Percentiles rank a stretch among this genome's conserved stretches.
Evolutionary conservation across 2,329 filamentous ascomycete species (phyloP).

Genomic region (Arthroderma sp.): DNA sequence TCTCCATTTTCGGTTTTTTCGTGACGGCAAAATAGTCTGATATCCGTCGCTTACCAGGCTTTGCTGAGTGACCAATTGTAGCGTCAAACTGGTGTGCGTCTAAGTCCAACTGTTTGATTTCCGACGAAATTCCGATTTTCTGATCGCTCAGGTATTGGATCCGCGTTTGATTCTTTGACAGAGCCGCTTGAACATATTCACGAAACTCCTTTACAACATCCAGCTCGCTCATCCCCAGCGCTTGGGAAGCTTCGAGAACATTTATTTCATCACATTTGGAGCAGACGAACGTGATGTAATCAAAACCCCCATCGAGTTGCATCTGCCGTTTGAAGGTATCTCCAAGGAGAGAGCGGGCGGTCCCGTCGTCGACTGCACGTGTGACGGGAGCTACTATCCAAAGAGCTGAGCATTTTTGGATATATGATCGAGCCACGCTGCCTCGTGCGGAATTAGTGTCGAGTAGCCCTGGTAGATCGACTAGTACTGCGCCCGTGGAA

Average conservation of each 20-base stretch:
- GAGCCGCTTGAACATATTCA: too few relatives aligned
- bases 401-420: constrained; percentile 46
- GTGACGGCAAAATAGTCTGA: too few relatives aligned
- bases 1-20: too few relatives aligned
- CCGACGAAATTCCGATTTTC: too few relatives aligned
- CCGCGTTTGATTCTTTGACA: too few relatives aligned
- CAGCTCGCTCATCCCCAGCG: background rate
- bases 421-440: constrained; percentile 45
- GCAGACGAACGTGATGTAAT: constrained; percentile 47
- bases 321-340: constrained; percentile 46
- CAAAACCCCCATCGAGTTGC: constrained; percentile 44
- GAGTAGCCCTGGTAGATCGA: constrained; percentile 47
- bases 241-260: constrained; percentile 28
- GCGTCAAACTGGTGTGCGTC: too few relatives aligned
- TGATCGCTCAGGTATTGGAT: too few relatives aligned
- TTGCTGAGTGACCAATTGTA: too few relatives aligned
- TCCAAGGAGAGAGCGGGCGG: constrained; percentile 43
- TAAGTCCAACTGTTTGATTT: too few relatives aligned
- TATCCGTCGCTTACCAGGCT: too few relatives aligned
- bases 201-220: background rate
- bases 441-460: constrained; percentile 49
- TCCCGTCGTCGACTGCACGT: constrained; percentile 47
- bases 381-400: constrained; percentile 53
- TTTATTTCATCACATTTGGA: constrained; percentile 51
- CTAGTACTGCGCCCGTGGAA: constrained; percentile 42